Evolutionary conservation across 257 asterid genomes (phyloP).

Genomic region (Nicotiana otophora): DNA sequence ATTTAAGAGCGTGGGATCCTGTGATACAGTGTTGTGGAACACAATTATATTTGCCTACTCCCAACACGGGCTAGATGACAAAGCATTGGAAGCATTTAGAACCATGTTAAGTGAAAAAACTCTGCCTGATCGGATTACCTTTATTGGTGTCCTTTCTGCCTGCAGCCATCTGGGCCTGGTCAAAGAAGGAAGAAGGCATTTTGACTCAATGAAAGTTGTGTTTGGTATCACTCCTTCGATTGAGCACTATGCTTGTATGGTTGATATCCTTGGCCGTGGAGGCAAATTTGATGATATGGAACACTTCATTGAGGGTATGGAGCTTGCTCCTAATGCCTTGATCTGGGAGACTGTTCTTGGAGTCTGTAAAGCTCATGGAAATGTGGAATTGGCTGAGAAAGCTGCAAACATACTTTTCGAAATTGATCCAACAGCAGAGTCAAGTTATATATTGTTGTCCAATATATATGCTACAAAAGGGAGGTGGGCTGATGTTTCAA

Average conservation of each 20-base stretch:
- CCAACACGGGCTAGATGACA: constrained; percentile 61
- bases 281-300: constrained; percentile 65
- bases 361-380: constrained; percentile 61
- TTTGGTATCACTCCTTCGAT: constrained; percentile 50
- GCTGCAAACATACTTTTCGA: constrained; percentile 62
- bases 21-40: constrained; percentile 77
- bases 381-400: constrained; percentile 67
- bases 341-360: constrained; percentile 87
- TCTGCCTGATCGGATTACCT: constrained; percentile 59
- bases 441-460: constrained; percentile 60
- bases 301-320: constrained; percentile 52
- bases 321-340: constrained; percentile 46
- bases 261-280: constrained; percentile 73
- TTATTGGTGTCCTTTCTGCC: constrained; percentile 66
- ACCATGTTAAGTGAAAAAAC: constrained; percentile 41
- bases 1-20: constrained; percentile 30
- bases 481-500: constrained; percentile 72
- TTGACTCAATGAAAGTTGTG: constrained; percentile 43
- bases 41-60: constrained; percentile 70
- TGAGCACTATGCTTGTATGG: constrained; percentile 81
- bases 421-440: constrained; percentile 49
- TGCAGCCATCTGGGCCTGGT: constrained; percentile 80
- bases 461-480: constrained; percentile 64
- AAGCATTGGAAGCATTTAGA: constrained; percentile 56
- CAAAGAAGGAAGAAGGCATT: constrained; percentile 58